A percentile compares a stretch with the other conserved stretches of the same genome.
These are phyloP conservation scores for Cryptococcus sp. DNA, from an alignment of 1,284 basidiomycete genomes.

Conservation along the genomic window DNA sequence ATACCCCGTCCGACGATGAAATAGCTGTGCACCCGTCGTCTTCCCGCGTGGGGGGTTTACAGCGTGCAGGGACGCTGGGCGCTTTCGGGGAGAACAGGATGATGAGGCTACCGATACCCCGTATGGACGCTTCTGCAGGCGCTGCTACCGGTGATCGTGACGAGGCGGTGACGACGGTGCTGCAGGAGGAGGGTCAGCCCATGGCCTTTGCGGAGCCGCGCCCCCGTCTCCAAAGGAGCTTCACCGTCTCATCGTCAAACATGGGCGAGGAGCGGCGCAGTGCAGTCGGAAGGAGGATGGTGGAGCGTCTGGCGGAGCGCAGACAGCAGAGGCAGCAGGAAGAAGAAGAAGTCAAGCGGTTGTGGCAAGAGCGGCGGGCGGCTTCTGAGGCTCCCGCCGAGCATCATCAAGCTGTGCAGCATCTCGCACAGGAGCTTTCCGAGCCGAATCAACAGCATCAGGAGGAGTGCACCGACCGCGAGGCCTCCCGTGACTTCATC, in stretches of 20 bases:
- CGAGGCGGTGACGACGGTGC: background rate
- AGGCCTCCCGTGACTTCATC: no score
- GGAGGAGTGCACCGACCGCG: background rate
- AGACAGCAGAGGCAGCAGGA: constrained; percentile 39
- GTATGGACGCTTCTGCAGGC: background rate
- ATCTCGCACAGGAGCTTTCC: background rate
- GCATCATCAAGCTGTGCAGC: background rate
- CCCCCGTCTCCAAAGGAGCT: constrained; percentile 46
- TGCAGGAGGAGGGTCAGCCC: background rate
- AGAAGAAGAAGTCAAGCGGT: constrained; percentile 34
- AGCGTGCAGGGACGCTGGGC: constrained; percentile 39
- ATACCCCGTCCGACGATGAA: constrained; percentile 18
- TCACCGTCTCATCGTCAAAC: constrained; percentile 46
- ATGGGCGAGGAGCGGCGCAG: constrained; percentile 50
- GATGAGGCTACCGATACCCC: constrained; percentile 17
- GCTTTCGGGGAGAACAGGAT: constrained; percentile 18
- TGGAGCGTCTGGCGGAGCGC: constrained; percentile 43
- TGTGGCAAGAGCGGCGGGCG: constrained; percentile 41
- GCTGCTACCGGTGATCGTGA: background rate
- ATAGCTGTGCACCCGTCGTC: constrained; percentile 23
- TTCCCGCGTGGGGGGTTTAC: constrained; percentile 17
- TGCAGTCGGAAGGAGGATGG: constrained; percentile 50
- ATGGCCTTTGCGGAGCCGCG: constrained; percentile 22
- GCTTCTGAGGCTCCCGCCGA: constrained; percentile 4
- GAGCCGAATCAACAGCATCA: constrained; percentile 1